Evolutionary conservation across 2,329 filamentous ascomycete genomes (phyloP).

Genomic region (Colletotrichum camelliae): DNA sequence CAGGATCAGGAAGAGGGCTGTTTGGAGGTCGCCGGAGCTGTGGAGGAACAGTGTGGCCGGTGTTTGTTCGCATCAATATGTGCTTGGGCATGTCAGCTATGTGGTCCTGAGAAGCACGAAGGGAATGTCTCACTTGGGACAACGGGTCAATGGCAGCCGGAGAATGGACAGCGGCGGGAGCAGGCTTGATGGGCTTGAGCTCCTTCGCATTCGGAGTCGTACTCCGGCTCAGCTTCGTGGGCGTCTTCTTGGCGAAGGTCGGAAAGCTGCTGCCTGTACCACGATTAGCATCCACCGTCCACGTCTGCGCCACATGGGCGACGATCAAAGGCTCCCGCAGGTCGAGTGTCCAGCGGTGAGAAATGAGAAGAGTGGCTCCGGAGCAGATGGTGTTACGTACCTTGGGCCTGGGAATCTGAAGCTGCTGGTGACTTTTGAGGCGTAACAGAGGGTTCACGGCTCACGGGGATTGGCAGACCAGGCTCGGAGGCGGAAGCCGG

Average conservation of each 20-base stretch:
- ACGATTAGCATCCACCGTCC: conserved; percentile 5
- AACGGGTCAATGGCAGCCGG: conserved; percentile 31
- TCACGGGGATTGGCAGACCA: conserved; percentile 27
- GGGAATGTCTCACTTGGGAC: conserved; percentile 28
- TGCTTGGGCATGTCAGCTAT: conserved; percentile 45
- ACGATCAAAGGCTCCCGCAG: not conserved
- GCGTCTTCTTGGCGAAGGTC: conserved; percentile 20
- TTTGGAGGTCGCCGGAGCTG: conserved; percentile 61
- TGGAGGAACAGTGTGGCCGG: conserved; percentile 61
- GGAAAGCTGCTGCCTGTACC: conserved; percentile 16
- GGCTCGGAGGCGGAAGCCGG: conserved; percentile 28
- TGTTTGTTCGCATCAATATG: conserved; percentile 72
- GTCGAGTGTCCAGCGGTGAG: not conserved
- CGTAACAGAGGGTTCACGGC: conserved; percentile 14
- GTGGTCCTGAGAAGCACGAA: not conserved
- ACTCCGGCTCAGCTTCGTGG: conserved; percentile 14
- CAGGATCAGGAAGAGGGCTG: conserved; percentile 48
- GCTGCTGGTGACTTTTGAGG: conserved; percentile 27
- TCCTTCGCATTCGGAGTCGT: conserved; percentile 22
- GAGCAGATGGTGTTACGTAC: conserved; percentile 26
- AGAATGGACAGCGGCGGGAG: conserved; percentile 16
- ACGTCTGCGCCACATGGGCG: not conserved
- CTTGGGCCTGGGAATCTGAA: conserved; percentile 34
- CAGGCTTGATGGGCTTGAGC: conserved; percentile 17
- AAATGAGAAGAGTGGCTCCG: not conserved